These are phyloP conservation scores for Cercospora sp. DNA, from an alignment of 2,329 filamentous ascomycete species.

Conservation along the genomic window DNA sequence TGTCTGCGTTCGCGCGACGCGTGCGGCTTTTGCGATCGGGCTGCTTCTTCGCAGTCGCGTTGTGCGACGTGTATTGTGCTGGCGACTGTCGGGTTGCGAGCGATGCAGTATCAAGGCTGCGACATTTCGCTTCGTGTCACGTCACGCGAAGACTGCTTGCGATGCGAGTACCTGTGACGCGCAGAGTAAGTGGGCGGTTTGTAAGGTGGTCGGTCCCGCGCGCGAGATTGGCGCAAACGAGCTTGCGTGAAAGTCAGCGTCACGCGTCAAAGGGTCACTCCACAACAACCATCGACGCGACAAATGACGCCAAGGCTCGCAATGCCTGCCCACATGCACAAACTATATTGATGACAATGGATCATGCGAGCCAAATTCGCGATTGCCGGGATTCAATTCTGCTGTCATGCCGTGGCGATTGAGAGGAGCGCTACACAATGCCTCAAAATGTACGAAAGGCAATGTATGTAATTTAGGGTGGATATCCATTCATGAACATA, in stretches of 20 bases:
- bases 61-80: not conserved
- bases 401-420: not conserved
- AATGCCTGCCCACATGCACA: not conserved
- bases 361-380: not conserved
- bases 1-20: constrained; percentile 8
- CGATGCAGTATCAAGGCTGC: not conserved
- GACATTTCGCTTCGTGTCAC: not conserved
- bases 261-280: constrained; percentile 4
- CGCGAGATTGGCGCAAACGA: constrained; percentile 3
- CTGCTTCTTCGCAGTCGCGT: constrained; percentile 5
- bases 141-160: not conserved
- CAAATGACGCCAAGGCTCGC: constrained; percentile 3
- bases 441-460: not conserved
- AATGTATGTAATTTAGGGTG: not conserved
- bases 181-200: not conserved
- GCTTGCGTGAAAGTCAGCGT: not conserved
- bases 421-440: not conserved
- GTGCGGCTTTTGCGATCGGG: constrained; percentile 8
- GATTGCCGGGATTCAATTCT: not conserved
- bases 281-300: constrained; percentile 6
- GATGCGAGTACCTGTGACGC: not conserved
- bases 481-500: not conserved
- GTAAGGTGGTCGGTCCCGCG: constrained; percentile 1
- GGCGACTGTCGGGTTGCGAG: not conserved
- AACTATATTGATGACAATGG: not conserved